phyloP scores from a whole-genome alignment of 1,139 yeast species.

The Geotrichum siamense region DNA sequence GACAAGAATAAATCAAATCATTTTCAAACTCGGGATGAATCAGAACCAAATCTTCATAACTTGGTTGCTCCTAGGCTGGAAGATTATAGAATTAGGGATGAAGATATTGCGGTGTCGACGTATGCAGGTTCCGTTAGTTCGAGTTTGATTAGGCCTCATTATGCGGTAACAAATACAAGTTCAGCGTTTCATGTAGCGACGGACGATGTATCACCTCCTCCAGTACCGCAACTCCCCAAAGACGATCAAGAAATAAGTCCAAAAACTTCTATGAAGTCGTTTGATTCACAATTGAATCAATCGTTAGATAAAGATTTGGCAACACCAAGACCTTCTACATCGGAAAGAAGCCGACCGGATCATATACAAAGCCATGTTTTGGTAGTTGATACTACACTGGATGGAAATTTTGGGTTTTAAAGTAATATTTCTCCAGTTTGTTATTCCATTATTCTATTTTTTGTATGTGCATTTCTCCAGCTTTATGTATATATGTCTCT shows the following conservation, averaged over 20 bases:
- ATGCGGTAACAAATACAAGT: conserved; percentile 9
- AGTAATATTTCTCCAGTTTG: no score
- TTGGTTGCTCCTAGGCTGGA: conserved; percentile 4
- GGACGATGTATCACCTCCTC: not conserved
- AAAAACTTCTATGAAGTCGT: conserved; percentile 1
- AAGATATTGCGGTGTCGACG: conserved; percentile 11
- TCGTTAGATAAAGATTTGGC: no score
- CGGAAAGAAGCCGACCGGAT: not conserved
- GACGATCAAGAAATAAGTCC: not conserved
- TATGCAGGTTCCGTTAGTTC: conserved; percentile 8
- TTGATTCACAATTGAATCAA: no score
- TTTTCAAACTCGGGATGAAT: no score
- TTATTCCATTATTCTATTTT: no score
- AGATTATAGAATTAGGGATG: conserved; percentile 13
- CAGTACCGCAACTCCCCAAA: not conserved
- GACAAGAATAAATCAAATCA: no score
- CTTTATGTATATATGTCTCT: no score
- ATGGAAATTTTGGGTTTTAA: conserved; percentile 13
- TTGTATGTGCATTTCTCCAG: no score
- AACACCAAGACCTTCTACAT: conserved; percentile 1
- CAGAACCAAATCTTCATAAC: no score
- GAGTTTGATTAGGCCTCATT: conserved; percentile 11
- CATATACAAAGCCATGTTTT: conserved; percentile 7
- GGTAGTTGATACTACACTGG: conserved; percentile 12
- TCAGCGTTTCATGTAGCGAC: conserved; percentile 12